Percentiles rank a stretch among this genome's conserved stretches.
Conservation (phyloP, 2,329 filamentous ascomycete genomes). For the Trematosphaeria pertusa region DNA sequence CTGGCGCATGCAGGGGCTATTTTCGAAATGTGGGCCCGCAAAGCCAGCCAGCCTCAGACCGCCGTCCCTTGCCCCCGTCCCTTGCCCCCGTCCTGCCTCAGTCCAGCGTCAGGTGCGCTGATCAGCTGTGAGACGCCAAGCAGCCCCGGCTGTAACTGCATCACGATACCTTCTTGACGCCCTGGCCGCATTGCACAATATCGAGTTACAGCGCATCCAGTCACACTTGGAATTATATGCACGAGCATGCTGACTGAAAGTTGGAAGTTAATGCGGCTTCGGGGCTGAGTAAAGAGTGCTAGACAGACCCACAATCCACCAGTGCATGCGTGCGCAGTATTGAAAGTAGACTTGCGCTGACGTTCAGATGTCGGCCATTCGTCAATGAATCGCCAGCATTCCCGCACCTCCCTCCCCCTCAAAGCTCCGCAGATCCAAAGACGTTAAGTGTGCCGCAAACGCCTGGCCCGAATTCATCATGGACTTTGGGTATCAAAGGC, state of each 20-base stretch:
- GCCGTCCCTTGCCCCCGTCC: too few relatives aligned
- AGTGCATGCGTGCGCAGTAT: slow-evolving; percentile 2
- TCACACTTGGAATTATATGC: not conserved
- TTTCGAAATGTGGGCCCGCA: not conserved
- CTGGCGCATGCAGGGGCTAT: not conserved
- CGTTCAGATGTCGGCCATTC: too few relatives aligned
- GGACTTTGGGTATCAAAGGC: slow-evolving; percentile 8
- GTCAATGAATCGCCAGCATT: too few relatives aligned
- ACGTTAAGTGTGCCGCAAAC: not conserved
- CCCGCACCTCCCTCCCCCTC: too few relatives aligned
- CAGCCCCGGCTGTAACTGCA: not conserved
- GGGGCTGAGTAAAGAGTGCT: slow-evolving; percentile 9
- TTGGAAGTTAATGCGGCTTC: not conserved
- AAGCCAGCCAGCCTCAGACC: not conserved
- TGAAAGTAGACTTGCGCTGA: slow-evolving; percentile 2
- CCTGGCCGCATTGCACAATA: not conserved
- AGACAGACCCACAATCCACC: slow-evolving; percentile 1
- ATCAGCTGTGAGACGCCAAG: not conserved
- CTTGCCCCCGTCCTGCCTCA: not conserved
- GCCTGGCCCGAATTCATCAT: not conserved
- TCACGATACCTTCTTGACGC: not conserved
- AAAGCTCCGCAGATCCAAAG: too few relatives aligned
- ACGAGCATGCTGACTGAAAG: not conserved
- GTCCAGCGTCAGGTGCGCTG: not conserved
- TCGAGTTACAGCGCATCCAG: not conserved